phyloP scores from a whole-genome alignment of 2,329 filamentous ascomycete species.

The Aspergillus costaricaensis region DNA sequence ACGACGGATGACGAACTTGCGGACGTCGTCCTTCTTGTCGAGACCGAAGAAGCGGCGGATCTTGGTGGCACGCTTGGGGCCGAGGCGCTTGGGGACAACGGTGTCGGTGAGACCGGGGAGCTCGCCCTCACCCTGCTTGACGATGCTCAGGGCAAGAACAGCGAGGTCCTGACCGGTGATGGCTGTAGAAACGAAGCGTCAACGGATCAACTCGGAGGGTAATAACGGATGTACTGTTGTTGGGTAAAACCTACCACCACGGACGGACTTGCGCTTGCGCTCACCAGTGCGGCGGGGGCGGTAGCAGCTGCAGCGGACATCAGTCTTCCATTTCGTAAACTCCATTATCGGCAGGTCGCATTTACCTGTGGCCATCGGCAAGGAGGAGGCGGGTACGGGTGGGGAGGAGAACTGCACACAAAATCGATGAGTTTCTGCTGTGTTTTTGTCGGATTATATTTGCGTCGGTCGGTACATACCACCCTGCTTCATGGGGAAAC shows the following conservation, averaged over 20 bases:
- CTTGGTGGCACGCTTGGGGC: slow-evolving; percentile 99
- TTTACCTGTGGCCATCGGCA: slow-evolving; percentile 77
- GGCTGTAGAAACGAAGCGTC: slow-evolving; percentile 54
- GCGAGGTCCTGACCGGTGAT: slow-evolving; percentile 96
- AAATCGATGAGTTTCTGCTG: slow-evolving; percentile 31
- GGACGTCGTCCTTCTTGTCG: slow-evolving; percentile 99
- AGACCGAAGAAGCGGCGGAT: slow-evolving; percentile 99
- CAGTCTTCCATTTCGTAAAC: slow-evolving; percentile 8
- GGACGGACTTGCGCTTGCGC: slow-evolving; percentile 99
- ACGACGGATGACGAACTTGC: slow-evolving; percentile 99
- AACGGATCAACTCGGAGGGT: slow-evolving; percentile 8
- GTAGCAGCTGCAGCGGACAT: slow-evolving; percentile 70
- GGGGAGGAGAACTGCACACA: slow-evolving; percentile 71
- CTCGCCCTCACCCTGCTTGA: slow-evolving; percentile 96
- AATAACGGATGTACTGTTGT: slow-evolving; percentile 1
- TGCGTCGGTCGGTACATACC: slow-evolving; percentile 43
- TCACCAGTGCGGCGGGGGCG: slow-evolving; percentile 95
- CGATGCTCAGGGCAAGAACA: slow-evolving; percentile 88
- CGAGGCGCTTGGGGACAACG: slow-evolving; percentile 98
- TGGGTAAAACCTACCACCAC: slow-evolving; percentile 58
- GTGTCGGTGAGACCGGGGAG: slow-evolving; percentile 96
- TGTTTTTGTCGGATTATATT: slow-evolving; percentile 26
- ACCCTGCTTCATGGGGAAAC: slow-evolving; percentile 99
- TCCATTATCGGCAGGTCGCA: slow-evolving; percentile 4
- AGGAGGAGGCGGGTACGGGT: slow-evolving; percentile 98